Evolutionary conservation across 1,139 yeast species (phyloP), one percentile per base, ranked within the genome.

Genomic region (Yamadazyma jaroonii): DNA sequence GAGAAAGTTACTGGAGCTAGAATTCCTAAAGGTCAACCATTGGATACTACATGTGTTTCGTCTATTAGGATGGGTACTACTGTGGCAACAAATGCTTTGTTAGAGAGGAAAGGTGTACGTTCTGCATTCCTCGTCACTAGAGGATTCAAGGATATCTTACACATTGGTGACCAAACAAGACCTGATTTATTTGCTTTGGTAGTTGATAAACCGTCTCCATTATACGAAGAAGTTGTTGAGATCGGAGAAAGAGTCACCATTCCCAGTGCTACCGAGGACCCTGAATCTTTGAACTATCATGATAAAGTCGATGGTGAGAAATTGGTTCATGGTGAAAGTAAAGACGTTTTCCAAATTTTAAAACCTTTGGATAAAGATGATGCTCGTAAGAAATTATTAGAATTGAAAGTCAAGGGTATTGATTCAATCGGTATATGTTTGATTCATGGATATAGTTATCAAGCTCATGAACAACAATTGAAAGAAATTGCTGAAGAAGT

Each of bases 31-130:
- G 44, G 44, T 6, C 35, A 26, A 3, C 47, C 40, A 15, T 44
- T 53, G 24, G 59, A 52, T 27, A 67, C 67, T 11, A 49, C 67
- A 22, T 61, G 62, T 38, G 49, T 61, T 9, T 41, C 49, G 61
- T 72, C 80, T 29, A 74, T 84, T 32, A 67, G 90, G 42, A 77
- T 84, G 78, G 94, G 94, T 9, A 84, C 94, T 2, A 84, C 94
- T 0, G 84, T 84, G 11, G 94, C 92, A 1, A 84, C 92, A 1
- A 79, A 79, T 53, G 89, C 90, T 2, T 64, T 84, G 20, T 61
- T 81, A 37, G 87, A 81, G 48, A 67, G 88, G 39, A 79, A 80
- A 48, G 88, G 88, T 33, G 81, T 77, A 39, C 57, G 77, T 14
- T 76, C 79, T 41, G 87, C 84, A 2, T 63, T 81, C 38, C 48